These are phyloP conservation scores for Leccinum subgranulosum DNA, from an alignment of 768 basidiomycete species.

Conservation along the genomic window DNA sequence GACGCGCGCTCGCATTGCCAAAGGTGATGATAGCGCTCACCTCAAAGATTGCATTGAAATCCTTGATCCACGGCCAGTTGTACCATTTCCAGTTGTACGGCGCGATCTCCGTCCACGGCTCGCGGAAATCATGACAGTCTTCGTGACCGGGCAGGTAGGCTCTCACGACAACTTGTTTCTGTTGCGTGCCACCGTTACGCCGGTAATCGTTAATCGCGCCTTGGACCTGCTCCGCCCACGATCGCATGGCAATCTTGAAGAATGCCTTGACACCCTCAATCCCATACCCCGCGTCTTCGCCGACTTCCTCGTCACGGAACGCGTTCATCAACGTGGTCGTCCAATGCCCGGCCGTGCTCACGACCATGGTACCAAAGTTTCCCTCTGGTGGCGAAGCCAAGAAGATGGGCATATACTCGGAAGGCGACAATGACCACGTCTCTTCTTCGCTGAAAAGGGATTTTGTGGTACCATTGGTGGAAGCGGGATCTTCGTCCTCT, in stretches of 20 bases:
- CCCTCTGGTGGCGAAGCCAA: slow-evolving; percentile 40
- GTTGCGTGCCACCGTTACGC: slow-evolving; percentile 23
- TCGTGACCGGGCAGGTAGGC: slow-evolving; percentile 67
- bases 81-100: slow-evolving; percentile 50
- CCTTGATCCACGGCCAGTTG: slow-evolving; percentile 62
- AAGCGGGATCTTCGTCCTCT: slow-evolving; percentile 10
- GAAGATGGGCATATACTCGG: slow-evolving; percentile 53
- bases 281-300: slow-evolving; percentile 40
- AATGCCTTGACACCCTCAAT: slow-evolving; percentile 54
- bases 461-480: slow-evolving; percentile 25
- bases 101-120: slow-evolving; percentile 46
- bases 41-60: slow-evolving; percentile 58
- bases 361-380: slow-evolving; percentile 60
- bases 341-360: slow-evolving; percentile 70
- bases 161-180: slow-evolving; percentile 50
- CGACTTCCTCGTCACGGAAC: slow-evolving; percentile 32
- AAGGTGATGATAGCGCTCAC: slow-evolving; percentile 31
- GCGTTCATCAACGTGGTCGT: slow-evolving; percentile 53
- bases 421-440: slow-evolving; percentile 51
- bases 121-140: slow-evolving; percentile 48
- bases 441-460: slow-evolving; percentile 54
- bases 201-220: slow-evolving; percentile 36
- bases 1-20: no score
- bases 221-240: slow-evolving; percentile 55
- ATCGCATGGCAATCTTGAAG: slow-evolving; percentile 53